Percentiles rank a stretch among this genome's conserved stretches.
These are phyloP conservation scores for Amphichorda felina DNA, from an alignment of 2,329 filamentous ascomycete genomes.

Conservation along the genomic window DNA sequence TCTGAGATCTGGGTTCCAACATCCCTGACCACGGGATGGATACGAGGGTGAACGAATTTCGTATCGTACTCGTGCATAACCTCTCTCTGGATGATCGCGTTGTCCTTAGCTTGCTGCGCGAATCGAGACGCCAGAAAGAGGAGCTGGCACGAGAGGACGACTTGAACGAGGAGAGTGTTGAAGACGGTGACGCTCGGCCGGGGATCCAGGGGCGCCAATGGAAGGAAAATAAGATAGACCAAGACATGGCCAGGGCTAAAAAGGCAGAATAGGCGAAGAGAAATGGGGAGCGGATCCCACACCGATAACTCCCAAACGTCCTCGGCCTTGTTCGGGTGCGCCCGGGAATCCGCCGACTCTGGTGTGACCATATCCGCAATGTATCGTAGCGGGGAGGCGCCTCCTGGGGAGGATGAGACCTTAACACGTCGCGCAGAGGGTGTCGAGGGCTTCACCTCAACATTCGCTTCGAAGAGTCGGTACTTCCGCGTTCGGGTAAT, in stretches of 20 bases:
- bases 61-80: slow-evolving; percentile 92
- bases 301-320: slow-evolving; percentile 93
- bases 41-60: slow-evolving; percentile 84
- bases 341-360: slow-evolving; percentile 66
- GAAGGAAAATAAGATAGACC: slow-evolving; percentile 80
- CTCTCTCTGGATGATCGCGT: slow-evolving; percentile 73
- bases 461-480: slow-evolving; percentile 76
- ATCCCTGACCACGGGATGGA: slow-evolving; percentile 68
- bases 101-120: slow-evolving; percentile 76
- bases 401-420: slow-evolving; percentile 70
- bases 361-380: slow-evolving; percentile 55
- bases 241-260: slow-evolving; percentile 93
- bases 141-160: slow-evolving; percentile 66
- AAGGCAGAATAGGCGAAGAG: slow-evolving; percentile 70
- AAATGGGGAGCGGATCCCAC: slow-evolving; percentile 86
- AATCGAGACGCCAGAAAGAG: slow-evolving; percentile 62
- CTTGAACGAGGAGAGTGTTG: slow-evolving; percentile 66
- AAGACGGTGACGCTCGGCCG: slow-evolving; percentile 78
- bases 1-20: slow-evolving; percentile 68
- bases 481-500: slow-evolving; percentile 76
- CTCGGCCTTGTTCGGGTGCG: slow-evolving; percentile 67
- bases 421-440: slow-evolving; percentile 81
- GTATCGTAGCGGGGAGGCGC: slow-evolving; percentile 68
- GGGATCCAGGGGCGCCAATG: slow-evolving; percentile 61
- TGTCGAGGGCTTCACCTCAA: slow-evolving; percentile 65